A percentile compares a stretch with the other conserved stretches of the same genome.
These are phyloP conservation scores for Pyrus pyrifolia DNA, from an alignment of 306 rosid genomes.

Conservation along the genomic window DNA sequence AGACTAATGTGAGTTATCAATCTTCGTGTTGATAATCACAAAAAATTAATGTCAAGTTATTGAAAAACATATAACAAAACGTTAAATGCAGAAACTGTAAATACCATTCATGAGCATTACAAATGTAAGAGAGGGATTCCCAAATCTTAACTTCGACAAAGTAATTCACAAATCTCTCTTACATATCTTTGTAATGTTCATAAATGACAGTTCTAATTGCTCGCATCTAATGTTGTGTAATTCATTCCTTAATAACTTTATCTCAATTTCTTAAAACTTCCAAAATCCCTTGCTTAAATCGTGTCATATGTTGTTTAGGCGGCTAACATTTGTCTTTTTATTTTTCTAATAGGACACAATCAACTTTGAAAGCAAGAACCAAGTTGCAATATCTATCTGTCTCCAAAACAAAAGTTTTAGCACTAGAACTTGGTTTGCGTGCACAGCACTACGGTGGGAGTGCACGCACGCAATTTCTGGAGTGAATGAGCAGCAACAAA, in stretches of 20 bases:
- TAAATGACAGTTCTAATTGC: neutral
- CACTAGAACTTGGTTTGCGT: conserved; percentile 16
- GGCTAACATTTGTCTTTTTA: neutral
- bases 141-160: too few species aligned
- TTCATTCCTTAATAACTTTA: too few species aligned
- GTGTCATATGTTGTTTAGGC: neutral
- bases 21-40: neutral
- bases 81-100: too few species aligned
- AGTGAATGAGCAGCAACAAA: conserved; percentile 7
- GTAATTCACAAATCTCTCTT: too few species aligned
- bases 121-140: too few species aligned
- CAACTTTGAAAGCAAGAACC: neutral
- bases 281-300: too few species aligned
- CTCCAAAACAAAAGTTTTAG: neutral
- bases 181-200: too few species aligned
- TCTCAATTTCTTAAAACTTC: neutral
- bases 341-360: neutral
- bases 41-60: too few species aligned
- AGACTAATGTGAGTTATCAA: neutral
- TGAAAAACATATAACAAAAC: too few species aligned
- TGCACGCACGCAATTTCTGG: conserved; percentile 31
- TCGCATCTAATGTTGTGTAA: neutral
- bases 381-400: neutral
- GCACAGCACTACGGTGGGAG: conserved; percentile 31
- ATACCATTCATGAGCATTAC: too few species aligned